Base-by-base conservation (phyloP, 441 rosid genomes). In the Mallotus japonicus region DNA sequence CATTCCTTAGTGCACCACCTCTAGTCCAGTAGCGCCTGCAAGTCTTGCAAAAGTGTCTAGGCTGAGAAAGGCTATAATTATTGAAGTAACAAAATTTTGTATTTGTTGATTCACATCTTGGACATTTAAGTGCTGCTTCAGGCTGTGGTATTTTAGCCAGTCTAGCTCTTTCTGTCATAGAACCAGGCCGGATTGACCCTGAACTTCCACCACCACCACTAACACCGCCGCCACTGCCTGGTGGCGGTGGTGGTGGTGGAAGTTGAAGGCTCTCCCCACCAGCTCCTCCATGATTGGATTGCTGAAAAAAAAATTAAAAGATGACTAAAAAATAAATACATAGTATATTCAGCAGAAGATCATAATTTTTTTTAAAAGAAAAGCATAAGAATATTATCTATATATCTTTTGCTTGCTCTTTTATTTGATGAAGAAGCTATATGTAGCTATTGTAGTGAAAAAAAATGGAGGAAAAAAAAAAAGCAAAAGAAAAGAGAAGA, bases 21-120 rank as follows among this genome's bases (percentile, higher is more conserved):
- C 94, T 82, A 10, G 99, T 94, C 99, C 99, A 94, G 85, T 94
- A 92, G 77, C 97, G 81, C 62, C 96, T 76, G 83, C 98, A 94
- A 32, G 93, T 84, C 76, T 92, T 94, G 88, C 99, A 94, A 75
- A 92, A 92, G 87, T 94, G 95, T 32, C 99, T 90, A 42, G 99
- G 99, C 87, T 94, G 99, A 13, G 97, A 50, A 53, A 92, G 95
- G 75, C 90, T 93, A 77, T 93, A 93, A 89, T 93, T 93, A 86
- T 93, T 93, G 87, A 92, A 93, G 87, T 92, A 93, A 76, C 97
- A 92, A 74, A 94, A 94, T 78, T 94, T 94, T 2, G 98, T 94
- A 80, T 94, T 94, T 65, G 89, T 84, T 2, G 99, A 94, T 65
- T 94, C 95, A 65, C 99, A 94, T 80, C 99, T 83, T 16, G 99